phyloP scores from a whole-genome alignment of 225 moss, liverwort and hornwort genomes.

The Antitrichia curtipendula region DNA sequence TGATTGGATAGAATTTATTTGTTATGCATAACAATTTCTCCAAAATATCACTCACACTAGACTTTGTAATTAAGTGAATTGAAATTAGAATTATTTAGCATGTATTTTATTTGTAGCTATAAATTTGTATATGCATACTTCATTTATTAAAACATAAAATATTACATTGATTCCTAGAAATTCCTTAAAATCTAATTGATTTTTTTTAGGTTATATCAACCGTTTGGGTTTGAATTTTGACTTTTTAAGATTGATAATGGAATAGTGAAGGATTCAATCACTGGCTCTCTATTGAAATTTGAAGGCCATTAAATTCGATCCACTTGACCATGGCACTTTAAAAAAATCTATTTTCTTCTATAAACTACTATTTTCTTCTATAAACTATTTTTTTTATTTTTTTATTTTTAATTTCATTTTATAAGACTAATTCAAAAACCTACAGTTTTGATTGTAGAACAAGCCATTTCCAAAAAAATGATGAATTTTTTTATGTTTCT shows the following conservation, averaged over 20 bases:
- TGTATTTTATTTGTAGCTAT: not conserved
- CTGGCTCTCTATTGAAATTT: not conserved
- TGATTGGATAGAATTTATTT: not conserved
- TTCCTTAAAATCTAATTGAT: not conserved
- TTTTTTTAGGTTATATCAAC: not conserved
- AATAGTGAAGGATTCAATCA: not conserved
- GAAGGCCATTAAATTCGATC: not conserved
- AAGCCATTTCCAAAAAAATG: not conserved
- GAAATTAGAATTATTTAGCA: no score
- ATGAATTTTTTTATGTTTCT: not conserved
- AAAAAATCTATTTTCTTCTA: not conserved
- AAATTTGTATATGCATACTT: not conserved
- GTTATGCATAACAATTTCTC: not conserved
- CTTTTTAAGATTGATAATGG: not conserved
- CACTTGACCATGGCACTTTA: not conserved
- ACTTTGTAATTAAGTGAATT: not conserved
- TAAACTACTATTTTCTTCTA: not conserved
- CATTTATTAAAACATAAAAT: not conserved
- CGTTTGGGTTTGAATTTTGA: not conserved
- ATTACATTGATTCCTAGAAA: not conserved
- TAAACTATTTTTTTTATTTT: not conserved
- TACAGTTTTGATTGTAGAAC: not conserved
- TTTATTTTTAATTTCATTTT: not conserved
- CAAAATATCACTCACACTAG: not conserved
- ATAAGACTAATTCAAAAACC: not conserved